Conservation (phyloP, 2,329 filamentous ascomycete genomes). For the Cercospora sp. region DNA sequence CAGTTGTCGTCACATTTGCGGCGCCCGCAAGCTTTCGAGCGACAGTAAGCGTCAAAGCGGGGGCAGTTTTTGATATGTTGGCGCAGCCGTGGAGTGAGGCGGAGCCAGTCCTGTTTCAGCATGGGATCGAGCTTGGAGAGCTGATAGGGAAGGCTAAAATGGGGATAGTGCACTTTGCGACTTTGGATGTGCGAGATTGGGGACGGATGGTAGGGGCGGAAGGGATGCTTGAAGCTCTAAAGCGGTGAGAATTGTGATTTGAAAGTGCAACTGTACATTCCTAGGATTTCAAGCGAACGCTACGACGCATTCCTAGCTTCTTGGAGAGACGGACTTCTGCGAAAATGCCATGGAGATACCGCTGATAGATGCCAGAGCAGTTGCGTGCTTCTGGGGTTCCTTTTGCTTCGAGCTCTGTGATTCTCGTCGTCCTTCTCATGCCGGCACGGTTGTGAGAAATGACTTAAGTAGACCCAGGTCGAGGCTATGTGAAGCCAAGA, state of each 20-base stretch:
- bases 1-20: conserved; percentile 14
- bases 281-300: neutral
- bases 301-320: neutral
- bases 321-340: neutral
- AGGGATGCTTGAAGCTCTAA: neutral
- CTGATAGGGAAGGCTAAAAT: neutral
- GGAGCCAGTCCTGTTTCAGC: conserved; percentile 18
- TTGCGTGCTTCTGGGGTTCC: no score
- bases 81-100: conserved; percentile 19
- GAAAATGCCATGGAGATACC: neutral
- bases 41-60: conserved; percentile 18
- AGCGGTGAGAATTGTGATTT: neutral
- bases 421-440: no score
- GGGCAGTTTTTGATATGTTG: conserved; percentile 21
- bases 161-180: neutral
- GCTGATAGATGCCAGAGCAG: neutral
- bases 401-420: no score
- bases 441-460: no score
- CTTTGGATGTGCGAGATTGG: conserved; percentile 1
- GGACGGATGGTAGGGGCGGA: neutral
- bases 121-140: conserved; percentile 18
- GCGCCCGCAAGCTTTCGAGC: conserved; percentile 8
- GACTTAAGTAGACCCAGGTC: no score
- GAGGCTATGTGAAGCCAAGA: neutral
- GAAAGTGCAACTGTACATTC: neutral